Evolutionary conservation across 192 early-diverging fungal genomes (phyloP).

Genomic region (Coemansia sp.): DNA sequence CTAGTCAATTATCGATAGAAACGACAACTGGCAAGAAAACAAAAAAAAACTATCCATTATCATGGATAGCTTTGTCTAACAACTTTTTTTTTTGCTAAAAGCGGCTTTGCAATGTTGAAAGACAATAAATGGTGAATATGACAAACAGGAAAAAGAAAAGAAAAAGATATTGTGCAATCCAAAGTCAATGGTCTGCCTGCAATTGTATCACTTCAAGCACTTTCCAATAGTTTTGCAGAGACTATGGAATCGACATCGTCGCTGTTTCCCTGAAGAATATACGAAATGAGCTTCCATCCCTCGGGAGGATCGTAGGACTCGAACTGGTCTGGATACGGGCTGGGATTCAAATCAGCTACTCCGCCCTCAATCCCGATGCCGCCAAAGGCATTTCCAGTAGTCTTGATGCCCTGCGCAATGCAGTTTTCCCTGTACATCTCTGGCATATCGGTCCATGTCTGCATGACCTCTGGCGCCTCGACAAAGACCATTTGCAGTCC

Average conservation of each 20-base stretch:
- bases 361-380: slow-evolving; percentile 60
- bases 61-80: too few relatives aligned
- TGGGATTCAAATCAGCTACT: slow-evolving; percentile 37
- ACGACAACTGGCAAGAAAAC: slow-evolving; percentile 2
- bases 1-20: slow-evolving; percentile 4
- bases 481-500: slow-evolving; percentile 70
- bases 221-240: not conserved
- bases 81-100: not conserved
- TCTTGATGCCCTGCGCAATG: slow-evolving; percentile 58
- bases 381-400: slow-evolving; percentile 68
- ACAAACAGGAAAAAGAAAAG: too few relatives aligned
- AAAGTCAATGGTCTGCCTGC: not conserved
- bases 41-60: slow-evolving; percentile 5
- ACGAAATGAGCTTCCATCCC: slow-evolving; percentile 42
- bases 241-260: slow-evolving; percentile 3
- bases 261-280: slow-evolving; percentile 24
- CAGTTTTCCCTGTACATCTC: slow-evolving; percentile 60
- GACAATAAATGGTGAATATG: too few relatives aligned
- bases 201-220: not conserved
- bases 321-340: slow-evolving; percentile 32
- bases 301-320: slow-evolving; percentile 37
- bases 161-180: too few relatives aligned
- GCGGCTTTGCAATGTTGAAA: not conserved
- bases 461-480: slow-evolving; percentile 64
- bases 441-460: slow-evolving; percentile 52